These are phyloP conservation scores for Volutella citrinella DNA, from an alignment of 2,329 filamentous ascomycete species.

Conservation along the genomic window DNA sequence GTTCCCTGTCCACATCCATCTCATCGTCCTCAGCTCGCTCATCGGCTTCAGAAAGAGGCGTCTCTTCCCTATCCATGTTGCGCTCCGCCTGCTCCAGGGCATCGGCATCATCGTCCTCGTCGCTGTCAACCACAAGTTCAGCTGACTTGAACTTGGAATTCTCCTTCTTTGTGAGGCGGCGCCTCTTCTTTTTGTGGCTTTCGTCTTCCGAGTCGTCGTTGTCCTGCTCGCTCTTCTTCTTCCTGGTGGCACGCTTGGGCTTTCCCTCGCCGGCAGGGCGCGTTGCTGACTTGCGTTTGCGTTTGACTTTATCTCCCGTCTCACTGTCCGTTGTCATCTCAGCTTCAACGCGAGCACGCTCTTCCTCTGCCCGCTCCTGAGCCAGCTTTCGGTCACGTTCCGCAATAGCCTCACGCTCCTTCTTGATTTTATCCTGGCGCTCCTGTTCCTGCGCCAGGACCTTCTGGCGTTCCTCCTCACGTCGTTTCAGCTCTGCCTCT, in stretches of 20 bases:
- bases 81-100: constrained; percentile 45
- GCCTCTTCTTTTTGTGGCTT: constrained; percentile 59
- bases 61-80: constrained; percentile 35
- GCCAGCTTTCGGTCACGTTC: constrained; percentile 73
- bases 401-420: constrained; percentile 78
- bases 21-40: constrained; percentile 34
- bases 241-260: constrained; percentile 47
- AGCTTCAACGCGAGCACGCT: constrained; percentile 49
- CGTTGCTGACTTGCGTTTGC: constrained; percentile 62
- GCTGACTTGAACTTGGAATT: constrained; percentile 76
- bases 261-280: constrained; percentile 39
- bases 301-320: constrained; percentile 76
- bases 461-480: constrained; percentile 72
- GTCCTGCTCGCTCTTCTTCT: constrained; percentile 37
- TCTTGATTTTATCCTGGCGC: constrained; percentile 75
- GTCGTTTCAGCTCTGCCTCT: constrained; percentile 73
- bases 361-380: constrained; percentile 51
- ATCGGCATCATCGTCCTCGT: constrained; percentile 49
- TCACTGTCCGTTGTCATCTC: constrained; percentile 81
- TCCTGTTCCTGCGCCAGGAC: constrained; percentile 68
- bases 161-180: constrained; percentile 51
- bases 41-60: constrained; percentile 35
- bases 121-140: constrained; percentile 78
- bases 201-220: constrained; percentile 42
- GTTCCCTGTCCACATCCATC: constrained; percentile 52